These are phyloP conservation scores for Aspergillus ochraceoroseus DNA, from an alignment of 2,329 filamentous ascomycete genomes.

Conservation along the genomic window DNA sequence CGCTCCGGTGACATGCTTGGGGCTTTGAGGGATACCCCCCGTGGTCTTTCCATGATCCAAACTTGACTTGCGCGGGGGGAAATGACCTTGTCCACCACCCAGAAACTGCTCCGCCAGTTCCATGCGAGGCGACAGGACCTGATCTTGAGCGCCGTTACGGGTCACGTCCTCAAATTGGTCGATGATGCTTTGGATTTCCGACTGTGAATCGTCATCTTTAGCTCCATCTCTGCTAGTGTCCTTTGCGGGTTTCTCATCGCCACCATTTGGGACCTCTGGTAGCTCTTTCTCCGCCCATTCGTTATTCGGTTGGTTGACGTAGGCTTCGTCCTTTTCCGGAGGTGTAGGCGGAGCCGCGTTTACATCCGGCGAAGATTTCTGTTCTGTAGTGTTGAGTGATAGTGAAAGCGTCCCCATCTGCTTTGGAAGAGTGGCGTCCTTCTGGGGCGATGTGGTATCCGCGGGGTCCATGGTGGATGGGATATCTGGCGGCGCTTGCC, in stretches of 20 bases:
- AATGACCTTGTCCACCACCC: conserved; percentile 58
- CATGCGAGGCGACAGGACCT: conserved; percentile 86
- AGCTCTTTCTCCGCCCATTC: conserved; percentile 40
- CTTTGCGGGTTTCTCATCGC: conserved; percentile 40
- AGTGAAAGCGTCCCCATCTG: conserved; percentile 33
- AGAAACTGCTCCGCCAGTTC: conserved; percentile 77
- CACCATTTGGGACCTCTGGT: conserved; percentile 32
- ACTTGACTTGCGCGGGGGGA: conserved; percentile 81
- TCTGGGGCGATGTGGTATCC: conserved; percentile 17
- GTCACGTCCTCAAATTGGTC: conserved; percentile 80
- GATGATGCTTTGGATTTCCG: conserved; percentile 97
- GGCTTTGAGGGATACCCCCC: conserved; percentile 28
- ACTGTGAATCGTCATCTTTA: conserved; percentile 64
- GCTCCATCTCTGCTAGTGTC: conserved; percentile 56
- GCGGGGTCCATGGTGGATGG: conserved; percentile 12
- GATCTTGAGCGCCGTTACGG: conserved; percentile 66
- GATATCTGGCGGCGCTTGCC: conserved; percentile 7
- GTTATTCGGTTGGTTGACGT: conserved; percentile 45
- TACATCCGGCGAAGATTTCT: conserved; percentile 13
- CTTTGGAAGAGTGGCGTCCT: conserved; percentile 24
- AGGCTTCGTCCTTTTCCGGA: conserved; percentile 50
- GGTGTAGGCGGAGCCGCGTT: conserved; percentile 44
- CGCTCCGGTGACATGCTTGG: conserved; percentile 19
- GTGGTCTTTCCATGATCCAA: conserved; percentile 62
- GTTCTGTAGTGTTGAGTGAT: conserved; percentile 23